Evolutionary conservation across 2,329 filamentous ascomycete genomes (phyloP).

Genomic region (Penicillium rolfsii): DNA sequence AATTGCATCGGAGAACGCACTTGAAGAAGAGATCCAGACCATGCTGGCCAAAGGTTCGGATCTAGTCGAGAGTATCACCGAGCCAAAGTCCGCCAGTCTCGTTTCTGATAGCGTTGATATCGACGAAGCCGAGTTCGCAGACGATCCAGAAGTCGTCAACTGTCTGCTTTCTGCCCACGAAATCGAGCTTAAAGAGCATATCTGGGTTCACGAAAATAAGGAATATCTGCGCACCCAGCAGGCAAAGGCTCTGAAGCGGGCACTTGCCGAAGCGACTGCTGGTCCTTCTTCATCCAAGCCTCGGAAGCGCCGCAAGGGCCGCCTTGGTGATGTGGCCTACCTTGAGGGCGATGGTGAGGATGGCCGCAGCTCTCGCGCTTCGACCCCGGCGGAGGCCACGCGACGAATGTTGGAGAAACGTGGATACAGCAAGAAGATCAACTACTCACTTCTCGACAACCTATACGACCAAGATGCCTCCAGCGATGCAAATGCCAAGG

Average conservation of each 20-base stretch:
- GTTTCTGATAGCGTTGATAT: constrained; percentile 63
- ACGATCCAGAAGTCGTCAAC: constrained; percentile 83
- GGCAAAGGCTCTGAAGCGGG: constrained; percentile 76
- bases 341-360: constrained; percentile 60
- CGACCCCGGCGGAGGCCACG: constrained; percentile 70
- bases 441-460: constrained; percentile 57
- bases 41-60: constrained; percentile 57
- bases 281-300: constrained; percentile 47
- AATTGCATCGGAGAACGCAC: constrained; percentile 59
- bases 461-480: constrained; percentile 45
- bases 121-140: constrained; percentile 79
- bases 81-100: constrained; percentile 42
- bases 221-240: constrained; percentile 89
- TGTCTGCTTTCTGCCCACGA: constrained; percentile 76
- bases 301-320: constrained; percentile 54
- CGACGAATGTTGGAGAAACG: constrained; percentile 68
- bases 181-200: constrained; percentile 78
- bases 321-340: constrained; percentile 53
- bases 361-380: constrained; percentile 67
- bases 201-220: constrained; percentile 95
- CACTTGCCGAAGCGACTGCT: constrained; percentile 59
- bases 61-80: constrained; percentile 36
- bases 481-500: constrained; percentile 33
- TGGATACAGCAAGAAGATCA: constrained; percentile 73
- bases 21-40: constrained; percentile 72